Base-by-base conservation (phyloP, 257 asterid species). In the Fraxinus excelsior region DNA sequence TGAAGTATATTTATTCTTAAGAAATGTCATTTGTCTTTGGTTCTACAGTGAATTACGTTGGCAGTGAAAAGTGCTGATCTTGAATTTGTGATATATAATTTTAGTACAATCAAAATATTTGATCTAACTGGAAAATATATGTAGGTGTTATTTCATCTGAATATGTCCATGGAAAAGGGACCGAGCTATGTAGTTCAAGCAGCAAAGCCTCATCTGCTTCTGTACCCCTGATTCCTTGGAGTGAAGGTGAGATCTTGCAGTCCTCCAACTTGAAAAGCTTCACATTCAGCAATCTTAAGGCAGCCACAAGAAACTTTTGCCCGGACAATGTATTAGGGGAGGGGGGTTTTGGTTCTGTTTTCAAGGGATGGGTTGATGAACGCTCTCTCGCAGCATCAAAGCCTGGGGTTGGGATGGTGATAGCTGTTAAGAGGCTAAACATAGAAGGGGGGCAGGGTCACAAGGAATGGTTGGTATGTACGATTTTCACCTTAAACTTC, bases 401-500 rank as follows among this genome's bases (percentile, higher is more conserved):
- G 77, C 94, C 98, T 4, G 97, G 97, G 0, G 77, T 83, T 14
- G 90, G 97, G 28, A 81, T 92, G 74, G 95, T 91, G 35, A 91
- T 92, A 18, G 98, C 98, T 56, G 96, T 94, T 62, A 94, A 94
- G 80, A 84, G 85, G 88, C 90, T 92, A 3, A 94, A 92, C 66
- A 96, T 90, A 78, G 96, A 92, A 1, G 96, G 98, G 2, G 88
- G 92, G 94, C 98, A 94, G 74, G 97, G 98, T 3, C 98, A 94
- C 92, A 91, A 86, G 77, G 98, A 94, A 80, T 94, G 98, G 98
- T 65, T 94, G 97, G 97, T 94, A 76, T 62, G 92, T 81, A 28
- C 34, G 1, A 14, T 44, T 44, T 13, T 44, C 53, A 44, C 53
- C 53, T 3, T 44, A 13, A 44, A 44, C 53, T 44, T 44, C 19